Evolutionary conservation across 2,329 filamentous ascomycete genomes (phyloP).

Genomic region (Malbranchea zuffiana): DNA sequence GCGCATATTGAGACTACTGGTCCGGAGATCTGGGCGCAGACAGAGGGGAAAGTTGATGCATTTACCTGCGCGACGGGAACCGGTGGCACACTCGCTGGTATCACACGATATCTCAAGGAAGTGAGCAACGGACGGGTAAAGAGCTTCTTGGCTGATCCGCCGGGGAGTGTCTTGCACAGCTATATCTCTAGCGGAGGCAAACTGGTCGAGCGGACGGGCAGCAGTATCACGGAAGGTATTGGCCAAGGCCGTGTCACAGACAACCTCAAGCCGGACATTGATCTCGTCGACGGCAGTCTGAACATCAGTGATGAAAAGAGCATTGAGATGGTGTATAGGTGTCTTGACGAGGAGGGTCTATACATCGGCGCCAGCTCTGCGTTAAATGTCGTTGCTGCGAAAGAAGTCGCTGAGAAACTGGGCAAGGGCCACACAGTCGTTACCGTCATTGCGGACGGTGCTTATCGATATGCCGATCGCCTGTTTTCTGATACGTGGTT

Average conservation of each 20-base stretch:
- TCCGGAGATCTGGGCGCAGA: conserved; percentile 95
- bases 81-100: conserved; percentile 78
- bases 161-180: conserved; percentile 82
- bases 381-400: conserved; percentile 88
- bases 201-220: conserved; percentile 67
- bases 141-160: conserved; percentile 84
- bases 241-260: conserved; percentile 95
- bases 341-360: conserved; percentile 87
- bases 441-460: conserved; percentile 87
- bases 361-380: conserved; percentile 91
- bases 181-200: conserved; percentile 81
- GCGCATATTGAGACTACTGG: conserved; percentile 96
- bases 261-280: conserved; percentile 78
- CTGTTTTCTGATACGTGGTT: conserved; percentile 90
- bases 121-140: conserved; percentile 67
- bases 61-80: conserved; percentile 95
- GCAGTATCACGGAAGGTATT: conserved; percentile 94
- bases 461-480: conserved; percentile 92
- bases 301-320: conserved; percentile 84
- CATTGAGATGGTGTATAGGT: conserved; percentile 95
- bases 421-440: conserved; percentile 85
- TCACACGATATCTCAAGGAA: conserved; percentile 80
- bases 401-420: conserved; percentile 83
- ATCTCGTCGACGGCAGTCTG: conserved; percentile 71
- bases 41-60: conserved; percentile 70